Percentiles rank a stretch among this genome's conserved stretches.
phyloP scores from a whole-genome alignment of 2,329 filamentous ascomycete species.

The Parastagonospora avenae region DNA sequence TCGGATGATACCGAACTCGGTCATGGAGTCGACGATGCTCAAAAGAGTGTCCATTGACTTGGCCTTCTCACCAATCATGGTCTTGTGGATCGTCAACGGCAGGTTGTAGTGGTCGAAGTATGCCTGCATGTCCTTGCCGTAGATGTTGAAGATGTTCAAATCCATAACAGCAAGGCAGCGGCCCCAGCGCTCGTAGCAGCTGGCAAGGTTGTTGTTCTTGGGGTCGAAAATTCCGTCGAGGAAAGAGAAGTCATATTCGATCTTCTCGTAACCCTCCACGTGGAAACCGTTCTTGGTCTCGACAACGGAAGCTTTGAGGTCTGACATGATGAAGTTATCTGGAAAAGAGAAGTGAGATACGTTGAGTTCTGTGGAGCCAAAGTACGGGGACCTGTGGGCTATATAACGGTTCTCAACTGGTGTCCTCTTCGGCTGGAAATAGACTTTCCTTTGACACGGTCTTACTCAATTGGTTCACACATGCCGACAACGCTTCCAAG shows the following conservation, averaged over 20 bases:
- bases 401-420: constrained; percentile 23
- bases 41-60: constrained; percentile 74
- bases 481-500: constrained; percentile 16
- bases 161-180: constrained; percentile 72
- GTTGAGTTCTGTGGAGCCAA: constrained; percentile 27
- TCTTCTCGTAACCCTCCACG: constrained; percentile 76
- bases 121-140: constrained; percentile 67
- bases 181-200: constrained; percentile 69
- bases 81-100: constrained; percentile 69
- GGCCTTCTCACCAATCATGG: constrained; percentile 75
- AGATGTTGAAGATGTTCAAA: constrained; percentile 71
- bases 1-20: constrained; percentile 70
- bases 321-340: constrained; percentile 62
- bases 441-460: constrained; percentile 21
- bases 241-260: constrained; percentile 76
- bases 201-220: constrained; percentile 64
- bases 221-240: constrained; percentile 70
- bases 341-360: constrained; percentile 22
- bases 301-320: constrained; percentile 66
- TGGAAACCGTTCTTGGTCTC: constrained; percentile 70
- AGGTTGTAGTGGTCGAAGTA: constrained; percentile 71
- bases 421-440: constrained; percentile 16
- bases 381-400: constrained; percentile 12
- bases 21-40: constrained; percentile 75
- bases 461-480: constrained; percentile 27